Conservation (phyloP, 176 grass and related monocot genomes). For the Ensete glaucum region DNA sequence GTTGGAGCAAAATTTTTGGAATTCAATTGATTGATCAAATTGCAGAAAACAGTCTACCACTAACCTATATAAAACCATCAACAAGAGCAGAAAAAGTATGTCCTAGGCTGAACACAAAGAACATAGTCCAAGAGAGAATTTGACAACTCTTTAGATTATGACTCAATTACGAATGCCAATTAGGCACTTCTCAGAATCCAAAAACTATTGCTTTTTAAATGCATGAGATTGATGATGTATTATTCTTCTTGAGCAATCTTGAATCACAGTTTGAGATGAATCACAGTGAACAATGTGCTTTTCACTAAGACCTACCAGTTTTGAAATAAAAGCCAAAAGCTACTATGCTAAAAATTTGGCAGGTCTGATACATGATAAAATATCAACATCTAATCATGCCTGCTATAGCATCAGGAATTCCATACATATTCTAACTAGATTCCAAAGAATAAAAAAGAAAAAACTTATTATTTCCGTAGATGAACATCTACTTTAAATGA, state of each 20-base stretch:
- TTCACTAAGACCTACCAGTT: not conserved
- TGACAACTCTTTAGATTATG: too few relatives aligned
- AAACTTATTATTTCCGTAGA: not conserved
- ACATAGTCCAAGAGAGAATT: not conserved
- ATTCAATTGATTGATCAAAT: not conserved
- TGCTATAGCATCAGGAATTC: not conserved
- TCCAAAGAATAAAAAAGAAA: not conserved
- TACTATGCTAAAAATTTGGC: not conserved
- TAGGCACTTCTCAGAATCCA: not conserved
- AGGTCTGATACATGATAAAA: not conserved
- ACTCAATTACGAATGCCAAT: too few relatives aligned
- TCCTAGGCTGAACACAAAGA: not conserved
- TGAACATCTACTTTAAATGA: too few relatives aligned
- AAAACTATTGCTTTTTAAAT: not conserved
- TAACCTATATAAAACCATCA: not conserved
- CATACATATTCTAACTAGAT: not conserved
- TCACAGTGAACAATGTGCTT: not conserved
- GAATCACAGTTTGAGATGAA: not conserved
- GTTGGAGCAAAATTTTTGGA: not conserved
- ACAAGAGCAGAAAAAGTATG: not conserved
- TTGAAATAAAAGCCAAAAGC: not conserved
- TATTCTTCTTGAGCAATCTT: not conserved
- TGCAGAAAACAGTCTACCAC: not conserved
- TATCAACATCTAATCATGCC: not conserved
- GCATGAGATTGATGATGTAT: not conserved